Evolutionary conservation across 257 asterid genomes (phyloP).

Genomic region (Scutellaria barbata): DNA sequence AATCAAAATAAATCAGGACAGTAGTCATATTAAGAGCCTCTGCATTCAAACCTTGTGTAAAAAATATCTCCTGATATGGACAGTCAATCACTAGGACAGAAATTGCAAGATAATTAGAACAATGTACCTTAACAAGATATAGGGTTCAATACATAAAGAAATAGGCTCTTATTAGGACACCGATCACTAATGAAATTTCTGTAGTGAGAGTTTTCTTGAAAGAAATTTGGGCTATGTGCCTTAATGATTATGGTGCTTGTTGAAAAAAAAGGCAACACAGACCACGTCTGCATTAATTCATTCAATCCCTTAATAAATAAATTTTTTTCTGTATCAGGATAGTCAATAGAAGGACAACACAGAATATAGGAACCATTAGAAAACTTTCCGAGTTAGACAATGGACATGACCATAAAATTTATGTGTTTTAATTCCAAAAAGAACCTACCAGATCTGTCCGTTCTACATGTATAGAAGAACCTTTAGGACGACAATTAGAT

Average conservation of each 20-base stretch:
- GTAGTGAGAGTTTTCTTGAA: slow-evolving; percentile 8
- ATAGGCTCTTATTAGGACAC: slow-evolving; percentile 31
- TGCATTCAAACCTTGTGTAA: slow-evolving; percentile 36
- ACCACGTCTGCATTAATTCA: neutral
- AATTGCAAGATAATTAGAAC: slow-evolving; percentile 20
- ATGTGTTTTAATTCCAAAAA: neutral
- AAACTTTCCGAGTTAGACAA: neutral
- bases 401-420: neutral
- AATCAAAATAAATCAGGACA: slow-evolving; percentile 26
- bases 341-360: slow-evolving; percentile 31
- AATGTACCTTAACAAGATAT: slow-evolving; percentile 33
- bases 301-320: slow-evolving; percentile 35
- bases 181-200: slow-evolving; percentile 24
- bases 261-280: neutral
- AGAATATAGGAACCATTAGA: neutral
- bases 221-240: slow-evolving; percentile 31
- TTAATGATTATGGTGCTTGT: slow-evolving; percentile 20
- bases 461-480: neutral
- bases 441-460: neutral
- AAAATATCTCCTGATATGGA: slow-evolving; percentile 37
- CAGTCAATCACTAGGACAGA: slow-evolving; percentile 42
- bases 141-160: slow-evolving; percentile 25
- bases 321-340: slow-evolving; percentile 33
- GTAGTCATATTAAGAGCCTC: slow-evolving; percentile 24
- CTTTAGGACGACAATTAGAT: neutral